These are phyloP conservation scores for Cladosporium sp. DNA, from an alignment of 2,329 filamentous ascomycete species.

Conservation along the genomic window DNA sequence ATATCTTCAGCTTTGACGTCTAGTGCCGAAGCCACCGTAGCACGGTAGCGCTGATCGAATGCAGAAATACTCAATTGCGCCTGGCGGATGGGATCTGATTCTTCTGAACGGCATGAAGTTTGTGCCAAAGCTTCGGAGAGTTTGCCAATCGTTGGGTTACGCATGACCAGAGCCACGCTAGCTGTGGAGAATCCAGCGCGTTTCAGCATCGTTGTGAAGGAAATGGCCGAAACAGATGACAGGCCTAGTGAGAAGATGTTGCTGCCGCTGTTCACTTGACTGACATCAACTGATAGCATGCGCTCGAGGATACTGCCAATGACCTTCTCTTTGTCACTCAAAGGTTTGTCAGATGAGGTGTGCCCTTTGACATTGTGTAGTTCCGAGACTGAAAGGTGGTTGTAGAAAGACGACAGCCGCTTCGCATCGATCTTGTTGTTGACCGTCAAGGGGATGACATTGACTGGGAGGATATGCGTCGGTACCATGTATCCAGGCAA, in stretches of 20 bases:
- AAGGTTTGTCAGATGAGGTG: slow-evolving; percentile 22
- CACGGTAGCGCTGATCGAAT: slow-evolving; percentile 55
- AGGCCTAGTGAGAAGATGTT: slow-evolving; percentile 82
- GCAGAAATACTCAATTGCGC: slow-evolving; percentile 48
- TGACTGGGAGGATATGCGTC: slow-evolving; percentile 68
- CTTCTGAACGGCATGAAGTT: slow-evolving; percentile 10
- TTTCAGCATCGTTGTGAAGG: slow-evolving; percentile 60
- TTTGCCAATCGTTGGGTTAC: slow-evolving; percentile 40
- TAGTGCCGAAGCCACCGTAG: slow-evolving; percentile 49
- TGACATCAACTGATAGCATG: slow-evolving; percentile 43
- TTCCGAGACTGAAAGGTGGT: slow-evolving; percentile 51
- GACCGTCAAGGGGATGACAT: slow-evolving; percentile 68
- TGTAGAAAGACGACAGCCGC: slow-evolving; percentile 60
- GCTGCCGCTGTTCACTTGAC: slow-evolving; percentile 46
- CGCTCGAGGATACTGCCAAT: slow-evolving; percentile 51
- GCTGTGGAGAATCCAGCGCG: slow-evolving; percentile 54
- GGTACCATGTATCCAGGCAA: slow-evolving; percentile 88
- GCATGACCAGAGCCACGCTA: slow-evolving; percentile 62
- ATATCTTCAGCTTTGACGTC: slow-evolving; percentile 48
- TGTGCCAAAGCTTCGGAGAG: slow-evolving; percentile 32
- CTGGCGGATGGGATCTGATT: slow-evolving; percentile 44
- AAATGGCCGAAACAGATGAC: slow-evolving; percentile 78
- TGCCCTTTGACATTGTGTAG: slow-evolving; percentile 50
- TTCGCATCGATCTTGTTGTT: slow-evolving; percentile 88
- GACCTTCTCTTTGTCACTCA: slow-evolving; percentile 27